Conservation (phyloP, 768 basidiomycete species). For the Boletus barrowsii region DNA sequence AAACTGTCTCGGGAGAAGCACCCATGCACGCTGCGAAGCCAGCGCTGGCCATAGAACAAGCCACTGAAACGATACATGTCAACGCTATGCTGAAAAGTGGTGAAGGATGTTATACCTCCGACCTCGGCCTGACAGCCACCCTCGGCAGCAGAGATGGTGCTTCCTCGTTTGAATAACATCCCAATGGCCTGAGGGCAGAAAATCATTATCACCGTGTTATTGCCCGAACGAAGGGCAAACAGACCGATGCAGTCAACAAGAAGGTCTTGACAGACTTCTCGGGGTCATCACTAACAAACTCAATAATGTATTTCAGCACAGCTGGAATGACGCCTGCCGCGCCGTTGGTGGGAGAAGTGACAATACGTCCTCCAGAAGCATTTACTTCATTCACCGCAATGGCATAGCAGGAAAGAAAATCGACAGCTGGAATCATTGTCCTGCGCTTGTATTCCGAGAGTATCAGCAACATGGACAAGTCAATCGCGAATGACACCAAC, state of each 20-base stretch:
- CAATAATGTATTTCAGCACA: constrained; percentile 84
- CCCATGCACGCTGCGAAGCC: constrained; percentile 96
- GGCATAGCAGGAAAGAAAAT: constrained; percentile 91
- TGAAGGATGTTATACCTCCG: constrained; percentile 52
- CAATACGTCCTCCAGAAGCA: constrained; percentile 88
- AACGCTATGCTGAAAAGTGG: not conserved
- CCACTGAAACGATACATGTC: constrained; percentile 48
- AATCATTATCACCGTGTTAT: constrained; percentile 5
- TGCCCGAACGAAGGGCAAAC: constrained; percentile 21
- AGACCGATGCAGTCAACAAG: constrained; percentile 80
- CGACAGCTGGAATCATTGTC: constrained; percentile 88
- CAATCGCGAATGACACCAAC: constrained; percentile 41
- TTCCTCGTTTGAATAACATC: constrained; percentile 97
- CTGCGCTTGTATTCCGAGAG: constrained; percentile 49
- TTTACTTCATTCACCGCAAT: constrained; percentile 96
- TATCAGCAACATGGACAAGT: not conserved
- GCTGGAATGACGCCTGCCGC: constrained; percentile 93
- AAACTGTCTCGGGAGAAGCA: constrained; percentile 76
- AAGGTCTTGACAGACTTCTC: constrained; percentile 88
- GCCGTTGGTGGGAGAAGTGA: constrained; percentile 93
- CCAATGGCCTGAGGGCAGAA: constrained; percentile 63
- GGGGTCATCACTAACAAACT: constrained; percentile 90
- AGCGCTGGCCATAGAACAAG: constrained; percentile 93
- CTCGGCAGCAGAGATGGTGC: constrained; percentile 94
- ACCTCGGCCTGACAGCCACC: constrained; percentile 96